These are phyloP conservation scores for Talaromyces borbonicus DNA, from an alignment of 495 filamentous ascomycete species.

Conservation along the genomic window DNA sequence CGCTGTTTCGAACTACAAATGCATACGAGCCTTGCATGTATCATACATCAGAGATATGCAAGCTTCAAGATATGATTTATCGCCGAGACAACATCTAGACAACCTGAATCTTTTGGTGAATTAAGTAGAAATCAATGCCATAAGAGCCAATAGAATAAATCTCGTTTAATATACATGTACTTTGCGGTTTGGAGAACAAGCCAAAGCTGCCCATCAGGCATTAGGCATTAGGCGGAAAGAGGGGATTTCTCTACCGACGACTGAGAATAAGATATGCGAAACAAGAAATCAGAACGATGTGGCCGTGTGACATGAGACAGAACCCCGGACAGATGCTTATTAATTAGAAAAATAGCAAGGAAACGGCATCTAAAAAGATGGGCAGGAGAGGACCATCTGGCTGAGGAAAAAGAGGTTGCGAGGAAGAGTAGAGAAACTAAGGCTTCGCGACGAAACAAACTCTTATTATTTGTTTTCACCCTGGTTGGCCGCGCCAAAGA, in stretches of 20 bases:
- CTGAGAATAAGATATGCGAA: not conserved
- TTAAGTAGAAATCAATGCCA: too few species aligned
- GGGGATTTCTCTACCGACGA: slow-evolving; percentile 2
- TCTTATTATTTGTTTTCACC: slow-evolving; percentile 4
- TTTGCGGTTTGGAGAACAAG: not conserved
- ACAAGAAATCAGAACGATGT: not conserved
- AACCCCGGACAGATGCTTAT: not conserved
- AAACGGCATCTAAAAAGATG: not conserved
- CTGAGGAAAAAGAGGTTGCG: not conserved
- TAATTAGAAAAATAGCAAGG: not conserved
- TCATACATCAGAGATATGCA: too few species aligned
- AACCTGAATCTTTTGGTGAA: too few species aligned
- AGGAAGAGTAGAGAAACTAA: not conserved
- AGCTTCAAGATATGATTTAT: too few species aligned
- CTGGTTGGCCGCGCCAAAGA: slow-evolving; percentile 31
- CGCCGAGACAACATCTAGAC: too few species aligned
- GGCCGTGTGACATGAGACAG: not conserved
- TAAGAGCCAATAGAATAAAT: too few species aligned
- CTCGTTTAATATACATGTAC: not conserved
- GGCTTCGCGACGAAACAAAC: not conserved
- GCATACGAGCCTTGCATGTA: not conserved
- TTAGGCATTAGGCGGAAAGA: not conserved
- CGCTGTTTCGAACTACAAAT: not conserved
- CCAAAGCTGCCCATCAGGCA: not conserved
- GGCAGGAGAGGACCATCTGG: not conserved